Conservation (phyloP, 345 rosid genomes). For the Gossypium australe region DNA sequence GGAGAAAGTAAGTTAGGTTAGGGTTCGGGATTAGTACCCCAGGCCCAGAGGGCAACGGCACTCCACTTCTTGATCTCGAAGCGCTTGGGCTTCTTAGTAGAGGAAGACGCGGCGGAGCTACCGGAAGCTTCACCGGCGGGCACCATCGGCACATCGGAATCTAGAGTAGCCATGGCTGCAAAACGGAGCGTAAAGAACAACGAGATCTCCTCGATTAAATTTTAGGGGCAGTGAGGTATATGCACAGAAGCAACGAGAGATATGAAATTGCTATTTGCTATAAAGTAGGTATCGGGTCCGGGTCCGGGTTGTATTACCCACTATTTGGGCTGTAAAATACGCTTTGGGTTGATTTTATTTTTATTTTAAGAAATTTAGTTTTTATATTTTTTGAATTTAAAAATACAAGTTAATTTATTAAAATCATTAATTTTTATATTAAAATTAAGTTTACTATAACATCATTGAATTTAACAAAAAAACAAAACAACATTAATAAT, state of each 20-base stretch:
- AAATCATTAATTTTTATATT: too few species aligned
- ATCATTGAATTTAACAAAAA: too few species aligned
- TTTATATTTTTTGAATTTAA: too few species aligned
- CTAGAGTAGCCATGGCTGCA: conserved; percentile 61
- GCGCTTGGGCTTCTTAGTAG: conserved; percentile 71
- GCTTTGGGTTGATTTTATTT: too few species aligned
- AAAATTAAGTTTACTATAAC: too few species aligned
- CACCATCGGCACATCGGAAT: conserved; percentile 74
- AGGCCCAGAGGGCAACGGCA: conserved; percentile 93
- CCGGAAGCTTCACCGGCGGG: conserved; percentile 71
- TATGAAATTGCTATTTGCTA: not conserved
- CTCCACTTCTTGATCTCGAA: conserved; percentile 96
- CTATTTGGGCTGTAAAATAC: too few species aligned
- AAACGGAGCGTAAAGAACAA: not conserved
- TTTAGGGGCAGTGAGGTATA: not conserved
- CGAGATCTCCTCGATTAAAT: not conserved
- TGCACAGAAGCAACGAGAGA: not conserved
- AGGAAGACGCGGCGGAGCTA: conserved; percentile 45
- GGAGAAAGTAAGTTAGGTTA: not conserved
- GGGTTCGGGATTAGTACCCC: conserved; percentile 50
- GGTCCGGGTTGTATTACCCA: too few species aligned
- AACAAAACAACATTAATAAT: too few species aligned
- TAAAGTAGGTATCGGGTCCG: not conserved
- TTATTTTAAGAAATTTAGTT: too few species aligned
- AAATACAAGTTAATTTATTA: too few species aligned